Percentiles rank a stretch among this genome's conserved stretches.
Conservation (phyloP, 495 filamentous ascomycete genomes). For the Hyphodiscus hymeniophilus region DNA sequence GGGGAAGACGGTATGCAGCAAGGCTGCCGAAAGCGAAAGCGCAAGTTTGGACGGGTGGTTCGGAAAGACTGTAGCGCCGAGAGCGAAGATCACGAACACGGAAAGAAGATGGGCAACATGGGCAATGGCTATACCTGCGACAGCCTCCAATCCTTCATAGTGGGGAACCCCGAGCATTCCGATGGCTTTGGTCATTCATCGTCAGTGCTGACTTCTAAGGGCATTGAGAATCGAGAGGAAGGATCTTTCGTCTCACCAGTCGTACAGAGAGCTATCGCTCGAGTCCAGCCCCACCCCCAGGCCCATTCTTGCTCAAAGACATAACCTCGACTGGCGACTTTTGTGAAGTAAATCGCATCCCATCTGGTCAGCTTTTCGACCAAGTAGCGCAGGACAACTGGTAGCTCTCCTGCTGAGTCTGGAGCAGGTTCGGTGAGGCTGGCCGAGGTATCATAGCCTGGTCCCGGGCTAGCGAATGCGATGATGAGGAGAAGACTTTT, state of each 20-base stretch:
- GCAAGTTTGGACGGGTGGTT: slow-evolving; percentile 12
- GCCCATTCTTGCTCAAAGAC: slow-evolving; percentile 95
- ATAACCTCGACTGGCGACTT: slow-evolving; percentile 62
- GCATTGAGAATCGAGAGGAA: not conserved
- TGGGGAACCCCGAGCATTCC: slow-evolving; percentile 1
- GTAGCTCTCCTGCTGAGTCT: slow-evolving; percentile 44
- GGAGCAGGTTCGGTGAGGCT: slow-evolving; percentile 38
- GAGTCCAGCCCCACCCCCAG: slow-evolving; percentile 48
- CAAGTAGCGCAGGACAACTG: slow-evolving; percentile 32
- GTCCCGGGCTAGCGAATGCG: slow-evolving; percentile 54
- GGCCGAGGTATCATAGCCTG: slow-evolving; percentile 86
- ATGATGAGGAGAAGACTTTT: slow-evolving; percentile 64
- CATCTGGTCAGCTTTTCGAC: slow-evolving; percentile 63
- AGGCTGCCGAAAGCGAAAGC: slow-evolving; percentile 58
- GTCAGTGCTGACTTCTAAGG: not conserved
- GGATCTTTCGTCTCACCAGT: slow-evolving; percentile 14
- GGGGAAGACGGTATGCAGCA: slow-evolving; percentile 75
- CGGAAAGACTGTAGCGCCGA: slow-evolving; percentile 28
- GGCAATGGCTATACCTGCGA: slow-evolving; percentile 50
- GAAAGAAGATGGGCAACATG: slow-evolving; percentile 59
- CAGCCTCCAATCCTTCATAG: slow-evolving; percentile 10
- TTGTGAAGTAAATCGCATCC: slow-evolving; percentile 86
- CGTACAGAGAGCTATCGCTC: slow-evolving; percentile 8
- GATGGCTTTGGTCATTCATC: slow-evolving; percentile 6
- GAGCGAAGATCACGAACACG: slow-evolving; percentile 51